These are phyloP conservation scores for Sporothrix humicola DNA, from an alignment of 2,329 filamentous ascomycete genomes.

Conservation along the genomic window DNA sequence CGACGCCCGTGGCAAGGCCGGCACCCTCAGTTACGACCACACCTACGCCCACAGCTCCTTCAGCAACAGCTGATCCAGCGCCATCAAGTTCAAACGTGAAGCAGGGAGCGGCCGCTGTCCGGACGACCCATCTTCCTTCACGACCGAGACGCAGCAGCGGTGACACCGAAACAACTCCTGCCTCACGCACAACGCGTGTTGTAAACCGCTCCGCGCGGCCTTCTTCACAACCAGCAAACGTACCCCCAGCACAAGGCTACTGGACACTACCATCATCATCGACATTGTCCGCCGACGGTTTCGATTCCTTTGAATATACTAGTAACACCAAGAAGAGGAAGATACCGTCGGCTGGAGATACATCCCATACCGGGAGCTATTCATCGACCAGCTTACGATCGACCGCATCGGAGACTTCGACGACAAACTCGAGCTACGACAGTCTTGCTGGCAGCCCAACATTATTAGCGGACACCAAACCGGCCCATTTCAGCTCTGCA, in stretches of 20 bases:
- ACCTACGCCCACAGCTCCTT: background rate
- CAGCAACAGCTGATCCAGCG: background rate
- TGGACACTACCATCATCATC: conserved; percentile 67
- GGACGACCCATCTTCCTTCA: background rate
- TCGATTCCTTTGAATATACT: conserved; percentile 96
- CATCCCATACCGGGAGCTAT: conserved; percentile 55
- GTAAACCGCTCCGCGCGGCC: conserved; percentile 30
- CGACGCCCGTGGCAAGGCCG: background rate
- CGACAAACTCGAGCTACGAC: conserved; percentile 31
- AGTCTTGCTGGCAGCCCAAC: conserved; percentile 28
- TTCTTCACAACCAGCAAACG: conserved; percentile 22
- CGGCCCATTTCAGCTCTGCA: conserved; percentile 60
- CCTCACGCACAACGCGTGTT: conserved; percentile 31
- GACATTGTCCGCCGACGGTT: conserved; percentile 78
- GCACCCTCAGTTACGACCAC: background rate
- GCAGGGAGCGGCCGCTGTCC: background rate
- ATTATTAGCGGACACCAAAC: conserved; percentile 46
- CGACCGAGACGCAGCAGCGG: conserved; percentile 54
- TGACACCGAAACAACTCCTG: conserved; percentile 58
- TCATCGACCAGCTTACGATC: conserved; percentile 45
- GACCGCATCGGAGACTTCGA: conserved; percentile 43
- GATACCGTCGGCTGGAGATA: conserved; percentile 85
- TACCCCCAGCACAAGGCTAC: conserved; percentile 44
- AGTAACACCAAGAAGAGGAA: conserved; percentile 99
- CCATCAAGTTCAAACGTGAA: background rate